Base-by-base conservation (phyloP, 345 rosid species). In the Euphorbia peplus region DNA sequence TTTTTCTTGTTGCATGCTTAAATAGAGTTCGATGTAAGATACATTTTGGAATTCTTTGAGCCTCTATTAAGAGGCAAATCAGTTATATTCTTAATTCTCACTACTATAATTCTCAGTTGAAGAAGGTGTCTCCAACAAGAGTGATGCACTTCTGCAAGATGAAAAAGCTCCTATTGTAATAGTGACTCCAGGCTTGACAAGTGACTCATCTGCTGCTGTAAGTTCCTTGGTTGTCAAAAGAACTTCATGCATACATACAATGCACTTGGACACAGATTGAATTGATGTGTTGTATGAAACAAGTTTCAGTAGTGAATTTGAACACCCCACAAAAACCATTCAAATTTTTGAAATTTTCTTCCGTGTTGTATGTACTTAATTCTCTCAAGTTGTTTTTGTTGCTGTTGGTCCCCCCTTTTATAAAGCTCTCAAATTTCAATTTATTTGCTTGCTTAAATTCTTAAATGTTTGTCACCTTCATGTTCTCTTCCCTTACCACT, bases 161-260 rank as follows among this genome's bases (percentile, higher is more conserved):
- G 80, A 75, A 48, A 72, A 66, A 29, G 70, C 80, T 73, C 84
- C 87, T 32, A 79, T 81, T 67, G 68, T 73, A 62, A 69, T 81
- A 46, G 81, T 83, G 64, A 72, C 79, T 79, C 87, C 87, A 67
- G 85, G 87, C 29, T 83, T 83, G 70, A 81, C 87, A 12, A 83
- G 87, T n/a, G 87, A 83, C 65, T 83, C 87, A 12, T 37, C 67
- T 70, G 52, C 81, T n/a, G 60, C 83, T 70, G 85, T 83, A 74
- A 76, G 80, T 64, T 41, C 24, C 35, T 24, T 46, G 25, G 19
- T 42, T 29, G 19, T 35, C 37, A 68, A 8, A 46, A 6, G 5
- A 32, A 60, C 25, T 26, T 39, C 41, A 41, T 63, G 66, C 32
- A 44, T 44, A 51, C 28, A 21, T 5, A 4, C 42, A n/a, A 15